Percentiles rank a stretch among this genome's conserved stretches.
These are phyloP conservation scores for Lasiodiplodia gonubiensis DNA, from an alignment of 2,329 filamentous ascomycete genomes.

Conservation along the genomic window DNA sequence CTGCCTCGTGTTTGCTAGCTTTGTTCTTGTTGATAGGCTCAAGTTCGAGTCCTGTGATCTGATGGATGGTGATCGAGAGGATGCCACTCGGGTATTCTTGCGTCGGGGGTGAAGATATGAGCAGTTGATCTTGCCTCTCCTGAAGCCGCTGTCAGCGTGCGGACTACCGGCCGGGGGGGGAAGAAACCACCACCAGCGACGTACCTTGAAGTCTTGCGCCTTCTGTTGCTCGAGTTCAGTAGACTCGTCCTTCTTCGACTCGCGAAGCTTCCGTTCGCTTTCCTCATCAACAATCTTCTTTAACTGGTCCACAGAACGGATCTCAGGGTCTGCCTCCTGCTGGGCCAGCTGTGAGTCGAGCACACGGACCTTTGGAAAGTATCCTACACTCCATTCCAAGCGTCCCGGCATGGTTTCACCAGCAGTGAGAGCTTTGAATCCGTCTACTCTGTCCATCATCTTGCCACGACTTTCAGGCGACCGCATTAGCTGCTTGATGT, in stretches of 20 bases:
- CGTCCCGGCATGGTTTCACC: slow-evolving; percentile 73
- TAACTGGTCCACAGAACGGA: slow-evolving; percentile 64
- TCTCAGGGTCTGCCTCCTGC: slow-evolving; percentile 64
- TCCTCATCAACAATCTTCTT: slow-evolving; percentile 60
- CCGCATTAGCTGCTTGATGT: slow-evolving; percentile 69
- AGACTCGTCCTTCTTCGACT: slow-evolving; percentile 65
- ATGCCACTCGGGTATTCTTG: slow-evolving; percentile 68
- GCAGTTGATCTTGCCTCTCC: slow-evolving; percentile 62
- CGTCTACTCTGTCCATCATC: slow-evolving; percentile 68
- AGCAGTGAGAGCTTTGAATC: slow-evolving; percentile 68
- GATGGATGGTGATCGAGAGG: slow-evolving; percentile 73
- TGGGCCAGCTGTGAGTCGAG: slow-evolving; percentile 65
- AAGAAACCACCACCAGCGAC: neutral
- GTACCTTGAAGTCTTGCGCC: slow-evolving; percentile 66
- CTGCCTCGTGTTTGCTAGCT: slow-evolving; percentile 53
- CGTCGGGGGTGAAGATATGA: slow-evolving; percentile 70
- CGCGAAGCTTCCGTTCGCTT: slow-evolving; percentile 68
- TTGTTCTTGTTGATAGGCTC: slow-evolving; percentile 63
- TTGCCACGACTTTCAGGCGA: slow-evolving; percentile 63
- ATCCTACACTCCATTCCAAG: slow-evolving; percentile 72
- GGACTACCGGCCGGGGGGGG: neutral
- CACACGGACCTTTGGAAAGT: slow-evolving; percentile 70
- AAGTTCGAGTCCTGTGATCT: slow-evolving; percentile 72
- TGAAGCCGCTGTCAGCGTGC: slow-evolving; percentile 27
- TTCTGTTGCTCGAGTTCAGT: slow-evolving; percentile 72